A percentile compares a stretch with the other conserved stretches of the same genome.
These are phyloP conservation scores for Nephelium lappaceum DNA, from an alignment of 345 rosid species.

Conservation along the genomic window DNA sequence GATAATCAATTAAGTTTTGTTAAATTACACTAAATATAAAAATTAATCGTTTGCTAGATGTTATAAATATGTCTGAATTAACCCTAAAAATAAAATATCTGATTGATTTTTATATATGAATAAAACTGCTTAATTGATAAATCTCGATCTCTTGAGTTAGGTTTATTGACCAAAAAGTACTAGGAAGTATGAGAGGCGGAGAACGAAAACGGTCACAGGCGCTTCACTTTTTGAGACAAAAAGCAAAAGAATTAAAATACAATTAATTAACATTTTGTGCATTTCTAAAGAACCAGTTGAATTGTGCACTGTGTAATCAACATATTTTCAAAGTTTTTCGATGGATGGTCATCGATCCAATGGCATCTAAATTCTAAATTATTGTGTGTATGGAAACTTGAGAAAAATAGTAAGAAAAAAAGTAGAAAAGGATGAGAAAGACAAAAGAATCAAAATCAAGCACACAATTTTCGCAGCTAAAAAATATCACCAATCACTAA, in stretches of 20 bases:
- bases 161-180: background rate
- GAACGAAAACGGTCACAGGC: background rate
- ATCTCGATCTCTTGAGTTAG: background rate
- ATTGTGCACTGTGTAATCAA: background rate
- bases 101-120: too few relatives aligned
- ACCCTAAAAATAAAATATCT: too few relatives aligned
- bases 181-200: background rate
- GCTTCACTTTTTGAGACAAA: conserved; percentile 9
- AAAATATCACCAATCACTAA: background rate
- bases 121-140: background rate
- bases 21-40: too few relatives aligned
- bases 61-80: too few relatives aligned
- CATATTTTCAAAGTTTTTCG: background rate
- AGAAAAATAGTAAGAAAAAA: background rate
- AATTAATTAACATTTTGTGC: background rate
- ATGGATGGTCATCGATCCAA: conserved; percentile 17
- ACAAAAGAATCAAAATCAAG: background rate
- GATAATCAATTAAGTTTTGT: too few relatives aligned
- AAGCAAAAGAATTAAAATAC: background rate
- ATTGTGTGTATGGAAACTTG: background rate
- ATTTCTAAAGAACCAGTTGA: background rate
- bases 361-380: background rate
- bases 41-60: too few relatives aligned
- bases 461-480: background rate
- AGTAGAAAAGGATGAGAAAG: background rate